Conservation (phyloP, 345 rosid species). For the Ricinus communis region DNA sequence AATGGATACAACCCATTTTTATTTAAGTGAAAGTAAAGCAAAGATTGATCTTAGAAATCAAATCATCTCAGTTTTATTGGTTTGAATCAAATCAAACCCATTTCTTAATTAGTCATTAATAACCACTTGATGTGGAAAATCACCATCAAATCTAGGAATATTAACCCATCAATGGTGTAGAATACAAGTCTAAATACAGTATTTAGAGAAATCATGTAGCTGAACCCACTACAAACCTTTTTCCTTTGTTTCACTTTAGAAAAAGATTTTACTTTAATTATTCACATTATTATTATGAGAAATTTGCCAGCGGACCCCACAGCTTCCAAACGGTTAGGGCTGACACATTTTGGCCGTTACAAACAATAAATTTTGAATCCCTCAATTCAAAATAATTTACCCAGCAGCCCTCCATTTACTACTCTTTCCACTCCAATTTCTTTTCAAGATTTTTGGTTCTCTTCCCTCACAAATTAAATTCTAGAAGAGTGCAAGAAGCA, state of each 20-base stretch:
- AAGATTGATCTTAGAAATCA: not conserved
- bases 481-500: conserved; percentile 14
- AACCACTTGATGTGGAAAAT: not conserved
- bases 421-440: conserved; percentile 29
- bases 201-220: not conserved
- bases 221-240: not conserved
- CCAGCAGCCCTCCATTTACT: conserved; percentile 17
- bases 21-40: too few relatives aligned
- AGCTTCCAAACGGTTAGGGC: conserved; percentile 31
- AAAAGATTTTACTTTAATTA: conserved; percentile 12
- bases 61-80: not conserved
- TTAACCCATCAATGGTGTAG: not conserved
- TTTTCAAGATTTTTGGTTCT: too few relatives aligned
- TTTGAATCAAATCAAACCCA: not conserved
- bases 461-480: not conserved
- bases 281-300: not conserved
- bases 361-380: conserved; percentile 30
- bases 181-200: not conserved
- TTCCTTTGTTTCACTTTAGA: not conserved
- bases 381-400: conserved; percentile 16
- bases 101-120: not conserved
- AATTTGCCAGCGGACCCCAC: conserved; percentile 26
- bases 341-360: conserved; percentile 62
- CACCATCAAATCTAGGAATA: not conserved
- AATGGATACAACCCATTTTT: not conserved